Percentiles rank a stretch among this genome's conserved stretches.
Evolutionary conservation across 192 early-diverging fungal genomes (phyloP).

Genomic region (Obelidium mucronatum): DNA sequence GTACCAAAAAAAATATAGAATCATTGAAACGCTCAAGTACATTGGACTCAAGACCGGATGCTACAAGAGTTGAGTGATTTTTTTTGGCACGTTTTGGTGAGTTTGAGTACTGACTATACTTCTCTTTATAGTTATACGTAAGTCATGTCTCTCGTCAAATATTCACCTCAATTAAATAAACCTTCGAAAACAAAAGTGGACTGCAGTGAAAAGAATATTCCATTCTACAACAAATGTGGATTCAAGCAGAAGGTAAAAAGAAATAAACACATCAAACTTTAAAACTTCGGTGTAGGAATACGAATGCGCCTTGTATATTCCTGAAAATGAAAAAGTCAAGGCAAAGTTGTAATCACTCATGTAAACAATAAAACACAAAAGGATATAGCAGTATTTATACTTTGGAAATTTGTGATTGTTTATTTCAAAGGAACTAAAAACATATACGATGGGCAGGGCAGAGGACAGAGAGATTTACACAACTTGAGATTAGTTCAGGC

Average conservation of each 20-base stretch:
- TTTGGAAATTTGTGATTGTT: too few species aligned
- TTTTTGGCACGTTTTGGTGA: background rate
- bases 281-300: slow-evolving; percentile 49
- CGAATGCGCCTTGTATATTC: slow-evolving; percentile 61
- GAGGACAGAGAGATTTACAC: too few species aligned
- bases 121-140: too few species aligned
- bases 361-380: background rate
- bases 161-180: too few species aligned
- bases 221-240: slow-evolving; percentile 94
- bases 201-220: slow-evolving; percentile 76
- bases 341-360: slow-evolving; percentile 44
- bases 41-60: slow-evolving; percentile 80
- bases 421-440: too few species aligned
- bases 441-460: too few species aligned
- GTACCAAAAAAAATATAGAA: slow-evolving; percentile 30
- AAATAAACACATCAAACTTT: background rate
- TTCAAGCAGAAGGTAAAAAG: slow-evolving; percentile 70
- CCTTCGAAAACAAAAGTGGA: too few species aligned
- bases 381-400: too few species aligned
- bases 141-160: too few species aligned
- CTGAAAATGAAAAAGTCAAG: slow-evolving; percentile 56
- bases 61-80: slow-evolving; percentile 77
- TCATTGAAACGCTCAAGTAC: slow-evolving; percentile 88
- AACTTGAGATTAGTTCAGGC: too few species aligned
- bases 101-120: too few species aligned